Conservation (phyloP, 306 rosid species). For the Trifolium repens region DNA sequence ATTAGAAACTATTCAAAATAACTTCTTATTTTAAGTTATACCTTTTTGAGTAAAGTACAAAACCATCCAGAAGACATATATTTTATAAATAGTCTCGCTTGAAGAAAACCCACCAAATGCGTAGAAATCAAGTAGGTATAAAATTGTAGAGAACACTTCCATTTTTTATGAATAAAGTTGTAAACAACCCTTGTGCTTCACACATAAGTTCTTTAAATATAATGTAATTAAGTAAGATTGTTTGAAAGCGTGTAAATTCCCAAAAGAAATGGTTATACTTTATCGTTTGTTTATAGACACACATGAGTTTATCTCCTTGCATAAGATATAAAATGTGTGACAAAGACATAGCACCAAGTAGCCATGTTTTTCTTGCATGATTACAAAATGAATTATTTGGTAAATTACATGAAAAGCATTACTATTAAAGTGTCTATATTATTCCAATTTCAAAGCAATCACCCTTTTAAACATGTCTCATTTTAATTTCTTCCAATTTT, state of each 20-base stretch:
- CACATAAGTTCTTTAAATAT: constrained; percentile 20
- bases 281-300: not conserved
- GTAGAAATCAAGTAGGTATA: not conserved
- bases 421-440: constrained; percentile 44
- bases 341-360: constrained; percentile 53
- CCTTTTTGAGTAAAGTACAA: too few relatives aligned
- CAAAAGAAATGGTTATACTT: constrained; percentile 20
- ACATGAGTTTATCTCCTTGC: constrained; percentile 35
- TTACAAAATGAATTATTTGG: constrained; percentile 41
- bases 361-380: constrained; percentile 54
- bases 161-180: not conserved
- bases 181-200: constrained; percentile 33
- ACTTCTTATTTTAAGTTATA: too few relatives aligned
- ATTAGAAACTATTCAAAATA: too few relatives aligned
- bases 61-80: too few relatives aligned
- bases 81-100: too few relatives aligned
- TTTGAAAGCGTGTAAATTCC: constrained; percentile 32
- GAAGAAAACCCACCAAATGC: too few relatives aligned
- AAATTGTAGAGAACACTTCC: constrained; percentile 6
- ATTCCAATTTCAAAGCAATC: constrained; percentile 40
- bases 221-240: not conserved
- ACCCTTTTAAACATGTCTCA: constrained; percentile 27
- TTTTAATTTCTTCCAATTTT: constrained; percentile 38
- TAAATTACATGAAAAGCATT: constrained; percentile 42
- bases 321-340: constrained; percentile 46